Evolutionary conservation across 176 grass and related monocot genomes (phyloP).

Genomic region (Carex scoparia): DNA sequence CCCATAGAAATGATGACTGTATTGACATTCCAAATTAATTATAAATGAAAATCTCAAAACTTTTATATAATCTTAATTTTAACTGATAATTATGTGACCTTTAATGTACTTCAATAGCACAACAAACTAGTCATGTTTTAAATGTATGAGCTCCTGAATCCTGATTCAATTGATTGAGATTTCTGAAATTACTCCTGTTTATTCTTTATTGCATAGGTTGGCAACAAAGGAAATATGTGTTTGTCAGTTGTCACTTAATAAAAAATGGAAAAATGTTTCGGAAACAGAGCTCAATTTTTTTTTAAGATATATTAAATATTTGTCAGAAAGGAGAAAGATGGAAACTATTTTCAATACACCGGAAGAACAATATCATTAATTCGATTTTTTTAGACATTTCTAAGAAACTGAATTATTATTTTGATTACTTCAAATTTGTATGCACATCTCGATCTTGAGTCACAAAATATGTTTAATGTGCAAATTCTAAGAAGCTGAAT

Average conservation of each 20-base stretch:
- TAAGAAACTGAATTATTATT: too few species aligned
- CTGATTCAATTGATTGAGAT: neutral
- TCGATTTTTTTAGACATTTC: too few species aligned
- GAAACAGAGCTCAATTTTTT: neutral
- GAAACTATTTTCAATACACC: too few species aligned
- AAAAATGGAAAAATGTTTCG: neutral
- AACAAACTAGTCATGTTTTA: neutral
- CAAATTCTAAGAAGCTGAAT: too few species aligned
- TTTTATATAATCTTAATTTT: neutral
- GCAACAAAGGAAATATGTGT: neutral
- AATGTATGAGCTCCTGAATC: neutral
- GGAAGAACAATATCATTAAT: too few species aligned
- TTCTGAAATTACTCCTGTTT: neutral
- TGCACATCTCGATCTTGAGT: too few species aligned
- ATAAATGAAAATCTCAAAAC: neutral
- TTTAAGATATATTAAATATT: too few species aligned
- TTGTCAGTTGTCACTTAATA: neutral
- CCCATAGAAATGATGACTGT: slow-evolving; percentile 98
- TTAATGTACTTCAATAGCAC: neutral
- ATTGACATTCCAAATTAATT: neutral
- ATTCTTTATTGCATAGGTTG: neutral
- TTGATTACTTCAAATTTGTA: too few species aligned
- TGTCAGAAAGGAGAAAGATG: too few species aligned
- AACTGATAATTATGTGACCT: neutral
- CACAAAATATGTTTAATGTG: too few species aligned